A percentile compares a stretch with the other conserved stretches of the same genome.
phyloP scores from a whole-genome alignment of 768 basidiomycete genomes.

The Podaxis sp. region DNA sequence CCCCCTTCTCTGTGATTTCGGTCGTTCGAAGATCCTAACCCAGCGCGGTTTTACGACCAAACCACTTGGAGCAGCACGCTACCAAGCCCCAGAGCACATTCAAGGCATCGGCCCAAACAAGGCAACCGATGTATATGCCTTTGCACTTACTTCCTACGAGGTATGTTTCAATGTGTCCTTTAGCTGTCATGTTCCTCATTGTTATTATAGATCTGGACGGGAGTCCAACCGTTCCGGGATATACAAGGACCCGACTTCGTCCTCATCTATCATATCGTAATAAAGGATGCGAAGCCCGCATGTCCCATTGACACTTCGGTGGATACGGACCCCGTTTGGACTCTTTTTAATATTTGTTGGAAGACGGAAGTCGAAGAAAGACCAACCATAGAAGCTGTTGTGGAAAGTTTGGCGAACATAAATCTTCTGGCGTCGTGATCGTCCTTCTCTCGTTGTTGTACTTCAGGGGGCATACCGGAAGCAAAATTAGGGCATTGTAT shows the following conservation, averaged over 20 bases:
- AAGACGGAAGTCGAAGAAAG: background rate
- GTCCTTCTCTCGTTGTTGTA: background rate
- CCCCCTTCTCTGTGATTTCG: slow-evolving; percentile 9
- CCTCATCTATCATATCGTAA: background rate
- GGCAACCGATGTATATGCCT: slow-evolving; percentile 21
- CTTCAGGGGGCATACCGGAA: background rate
- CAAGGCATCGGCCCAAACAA: slow-evolving; percentile 14
- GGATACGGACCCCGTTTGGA: background rate
- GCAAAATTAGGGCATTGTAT: too few relatives aligned
- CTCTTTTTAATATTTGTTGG: background rate
- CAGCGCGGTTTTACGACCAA: slow-evolving; percentile 2
- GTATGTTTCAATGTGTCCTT: slow-evolving; percentile 5
- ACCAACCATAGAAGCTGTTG: background rate
- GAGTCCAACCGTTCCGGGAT: background rate
- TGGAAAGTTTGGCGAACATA: background rate
- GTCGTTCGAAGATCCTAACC: background rate
- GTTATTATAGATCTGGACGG: slow-evolving; percentile 4
- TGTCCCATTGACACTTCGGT: background rate
- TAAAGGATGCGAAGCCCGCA: background rate
- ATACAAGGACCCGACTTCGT: background rate
- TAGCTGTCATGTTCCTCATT: background rate
- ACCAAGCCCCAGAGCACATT: slow-evolving; percentile 11
- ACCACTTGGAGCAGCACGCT: background rate
- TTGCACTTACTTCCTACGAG: slow-evolving; percentile 19
- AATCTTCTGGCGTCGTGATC: background rate